Conservation (phyloP, 2,329 filamentous ascomycete genomes). For the Thelonectria olida region DNA sequence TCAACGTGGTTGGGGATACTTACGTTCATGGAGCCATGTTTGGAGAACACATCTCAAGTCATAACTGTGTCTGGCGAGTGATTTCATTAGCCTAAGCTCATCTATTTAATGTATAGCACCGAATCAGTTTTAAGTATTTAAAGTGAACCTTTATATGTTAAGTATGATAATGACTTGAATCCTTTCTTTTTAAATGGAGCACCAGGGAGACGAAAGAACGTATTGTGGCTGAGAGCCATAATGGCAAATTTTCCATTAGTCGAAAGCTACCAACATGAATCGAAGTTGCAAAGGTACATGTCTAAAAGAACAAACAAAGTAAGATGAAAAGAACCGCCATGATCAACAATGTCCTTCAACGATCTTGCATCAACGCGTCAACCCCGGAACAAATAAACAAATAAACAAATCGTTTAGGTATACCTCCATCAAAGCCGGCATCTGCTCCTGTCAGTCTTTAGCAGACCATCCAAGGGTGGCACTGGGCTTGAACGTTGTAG, state of each 20-base stretch:
- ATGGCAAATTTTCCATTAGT: conserved; percentile 7
- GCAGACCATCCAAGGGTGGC: conserved; percentile 51
- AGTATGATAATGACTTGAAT: too few relatives aligned
- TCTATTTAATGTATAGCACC: too few relatives aligned
- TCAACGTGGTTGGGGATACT: conserved; percentile 23
- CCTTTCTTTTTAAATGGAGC: too few relatives aligned
- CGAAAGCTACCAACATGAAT: conserved; percentile 20
- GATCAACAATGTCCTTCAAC: conserved; percentile 22
- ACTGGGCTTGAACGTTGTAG: conserved; percentile 49
- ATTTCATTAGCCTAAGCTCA: conserved; percentile 17
- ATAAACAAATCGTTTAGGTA: neutral
- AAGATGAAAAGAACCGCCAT: conserved; percentile 27
- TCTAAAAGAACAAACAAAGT: conserved; percentile 29
- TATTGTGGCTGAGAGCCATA: neutral
- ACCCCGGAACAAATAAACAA: conserved; percentile 19
- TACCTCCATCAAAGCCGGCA: neutral
- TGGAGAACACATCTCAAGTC: conserved; percentile 22
- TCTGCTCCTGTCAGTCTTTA: conserved; percentile 20
- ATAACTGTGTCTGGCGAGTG: conserved; percentile 23
- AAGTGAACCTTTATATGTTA: too few relatives aligned
- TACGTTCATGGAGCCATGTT: conserved; percentile 33
- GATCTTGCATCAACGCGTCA: conserved; percentile 15
- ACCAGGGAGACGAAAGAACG: neutral
- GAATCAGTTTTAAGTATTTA: too few relatives aligned
- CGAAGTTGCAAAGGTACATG: conserved; percentile 31